These are phyloP conservation scores for Oropetium thomaeum DNA, from an alignment of 176 grass and related monocot species.

Conservation along the genomic window DNA sequence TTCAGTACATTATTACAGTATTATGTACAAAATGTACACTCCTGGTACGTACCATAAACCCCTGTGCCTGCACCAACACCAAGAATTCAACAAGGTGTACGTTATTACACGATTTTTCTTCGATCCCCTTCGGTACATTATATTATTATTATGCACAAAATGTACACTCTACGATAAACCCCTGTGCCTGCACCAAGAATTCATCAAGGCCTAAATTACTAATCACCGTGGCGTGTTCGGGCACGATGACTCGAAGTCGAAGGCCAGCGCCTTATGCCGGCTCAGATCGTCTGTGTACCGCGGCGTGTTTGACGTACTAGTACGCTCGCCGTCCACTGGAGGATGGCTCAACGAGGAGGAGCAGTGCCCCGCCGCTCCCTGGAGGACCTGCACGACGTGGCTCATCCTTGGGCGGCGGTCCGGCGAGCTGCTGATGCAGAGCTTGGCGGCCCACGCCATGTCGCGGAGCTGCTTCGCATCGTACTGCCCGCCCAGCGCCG, in stretches of 20 bases:
- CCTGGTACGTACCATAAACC: no score
- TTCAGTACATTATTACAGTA: no score
- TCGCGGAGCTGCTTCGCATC: conserved; percentile 41
- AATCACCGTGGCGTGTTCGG: background rate
- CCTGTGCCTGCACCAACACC: background rate
- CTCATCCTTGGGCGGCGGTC: conserved; percentile 55
- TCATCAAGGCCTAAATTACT: no score
- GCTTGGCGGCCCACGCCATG: conserved; percentile 28
- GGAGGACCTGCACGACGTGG: conserved; percentile 44
- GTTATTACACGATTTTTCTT: no score
- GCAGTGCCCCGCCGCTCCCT: conserved; percentile 10
- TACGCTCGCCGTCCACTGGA: no score
- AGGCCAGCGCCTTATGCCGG: conserved; percentile 48
- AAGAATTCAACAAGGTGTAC: no score
- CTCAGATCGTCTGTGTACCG: conserved; percentile 44
- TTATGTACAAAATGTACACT: background rate
- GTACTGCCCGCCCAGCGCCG: conserved; percentile 48
- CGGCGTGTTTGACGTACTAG: no score
- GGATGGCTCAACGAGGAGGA: no score
- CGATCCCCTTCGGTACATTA: no score
- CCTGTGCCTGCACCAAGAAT: no score
- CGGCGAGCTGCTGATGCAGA: conserved; percentile 55
- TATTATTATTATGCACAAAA: no score
- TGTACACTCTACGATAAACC: background rate
- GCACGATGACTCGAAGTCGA: conserved; percentile 28